Conservation (phyloP, 1,284 basidiomycete genomes). For the Tilletiopsis washingtonensis region DNA sequence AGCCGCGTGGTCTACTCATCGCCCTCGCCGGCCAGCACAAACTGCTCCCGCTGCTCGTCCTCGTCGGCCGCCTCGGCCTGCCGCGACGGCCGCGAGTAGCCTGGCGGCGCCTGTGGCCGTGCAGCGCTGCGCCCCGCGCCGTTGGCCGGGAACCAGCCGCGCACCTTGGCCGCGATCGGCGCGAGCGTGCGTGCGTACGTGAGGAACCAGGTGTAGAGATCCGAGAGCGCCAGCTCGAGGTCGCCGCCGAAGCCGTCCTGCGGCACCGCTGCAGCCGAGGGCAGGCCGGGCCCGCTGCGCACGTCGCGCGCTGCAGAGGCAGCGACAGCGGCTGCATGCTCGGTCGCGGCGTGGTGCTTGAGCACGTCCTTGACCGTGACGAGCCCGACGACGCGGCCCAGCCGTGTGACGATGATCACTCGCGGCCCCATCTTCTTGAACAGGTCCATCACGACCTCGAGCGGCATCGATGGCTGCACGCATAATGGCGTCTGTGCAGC, state of each 20-base stretch:
- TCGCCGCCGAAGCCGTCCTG: neutral
- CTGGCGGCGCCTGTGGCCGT: no score
- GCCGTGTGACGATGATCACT: slow-evolving; percentile 79
- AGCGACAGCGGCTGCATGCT: slow-evolving; percentile 20
- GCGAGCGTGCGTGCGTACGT: no score
- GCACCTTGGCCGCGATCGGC: no score
- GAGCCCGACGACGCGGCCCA: slow-evolving; percentile 70
- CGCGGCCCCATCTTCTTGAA: slow-evolving; percentile 62
- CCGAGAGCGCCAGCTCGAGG: neutral
- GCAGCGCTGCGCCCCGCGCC: no score
- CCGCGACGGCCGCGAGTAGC: no score
- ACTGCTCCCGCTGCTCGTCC: no score
- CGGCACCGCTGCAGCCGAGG: neutral
- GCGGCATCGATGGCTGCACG: slow-evolving; percentile 81
- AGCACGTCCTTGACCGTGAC: slow-evolving; percentile 95
- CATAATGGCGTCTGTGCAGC: slow-evolving; percentile 71
- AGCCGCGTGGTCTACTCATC: no score
- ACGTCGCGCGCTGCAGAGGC: neutral
- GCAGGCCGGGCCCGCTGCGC: no score
- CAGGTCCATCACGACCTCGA: slow-evolving; percentile 84
- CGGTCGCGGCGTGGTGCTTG: slow-evolving; percentile 35
- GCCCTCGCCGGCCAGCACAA: no score
- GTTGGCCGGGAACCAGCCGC: no score
- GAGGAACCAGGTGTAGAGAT: neutral
- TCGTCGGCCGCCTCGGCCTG: no score